phyloP scores from a whole-genome alignment of 164 flowering plant species.

The Liquidambar formosana region DNA sequence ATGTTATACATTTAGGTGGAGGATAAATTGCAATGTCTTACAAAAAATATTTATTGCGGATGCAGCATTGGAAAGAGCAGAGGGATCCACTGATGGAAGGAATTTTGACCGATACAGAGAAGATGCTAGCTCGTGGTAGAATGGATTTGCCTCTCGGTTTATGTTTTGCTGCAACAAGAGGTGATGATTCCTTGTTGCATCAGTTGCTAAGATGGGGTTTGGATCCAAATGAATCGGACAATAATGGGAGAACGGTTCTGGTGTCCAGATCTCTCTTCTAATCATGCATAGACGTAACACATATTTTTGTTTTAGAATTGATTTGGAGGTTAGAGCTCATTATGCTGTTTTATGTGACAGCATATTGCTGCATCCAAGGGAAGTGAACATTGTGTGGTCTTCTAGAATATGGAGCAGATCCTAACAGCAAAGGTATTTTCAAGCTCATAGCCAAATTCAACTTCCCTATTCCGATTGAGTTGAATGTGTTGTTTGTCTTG shows the following conservation, averaged over 20 bases:
- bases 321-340: neutral
- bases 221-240: conserved; percentile 62
- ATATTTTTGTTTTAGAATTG: neutral
- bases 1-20: neutral
- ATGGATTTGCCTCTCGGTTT: conserved; percentile 61
- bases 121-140: conserved; percentile 52
- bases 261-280: conserved; percentile 22
- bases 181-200: conserved; percentile 50
- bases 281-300: neutral
- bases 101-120: conserved; percentile 44
- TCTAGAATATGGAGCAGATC: conserved; percentile 57
- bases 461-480: too few species aligned
- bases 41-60: conserved; percentile 4
- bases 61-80: conserved; percentile 55
- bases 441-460: too few species aligned
- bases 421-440: conserved; percentile 50
- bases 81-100: conserved; percentile 42
- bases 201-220: conserved; percentile 52
- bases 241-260: conserved; percentile 50
- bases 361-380: conserved; percentile 66
- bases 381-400: conserved; percentile 36
- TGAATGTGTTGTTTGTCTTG: too few species aligned
- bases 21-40: neutral
- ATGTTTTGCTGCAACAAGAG: conserved; percentile 57
- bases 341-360: conserved; percentile 29